Base-by-base conservation (phyloP, 345 rosid species). In the Citrus mangshanensis region DNA sequence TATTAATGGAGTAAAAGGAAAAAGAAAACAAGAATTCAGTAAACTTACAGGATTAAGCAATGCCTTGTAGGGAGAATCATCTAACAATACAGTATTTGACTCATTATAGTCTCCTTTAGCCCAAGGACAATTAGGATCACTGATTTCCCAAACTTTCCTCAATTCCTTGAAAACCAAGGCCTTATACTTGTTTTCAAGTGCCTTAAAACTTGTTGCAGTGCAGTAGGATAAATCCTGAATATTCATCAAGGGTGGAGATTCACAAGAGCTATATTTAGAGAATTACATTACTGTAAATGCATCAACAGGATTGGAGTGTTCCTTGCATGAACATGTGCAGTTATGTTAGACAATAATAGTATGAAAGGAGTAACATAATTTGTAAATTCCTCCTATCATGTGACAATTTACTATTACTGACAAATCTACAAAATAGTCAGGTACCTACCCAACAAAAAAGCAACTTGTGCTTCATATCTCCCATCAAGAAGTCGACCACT, bases 41-140 rank as follows among this genome's bases (percentile, higher is more conserved):
- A 14, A 82, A 86, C 96, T 89, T 85, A 93, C 98, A 9, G 98
- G 98, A 82, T 96, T 96, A 81, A 94, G 95, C 90, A 96, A 87
- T 13, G 97, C 92, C 81, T 96, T 96, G 84, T 96, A 89, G 24
- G 98, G 99, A 82, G 97, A 92, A 84, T 96, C 99, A 62, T 94
- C 98, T 40, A 94, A 70, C 83, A 94, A 79, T 80, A 96, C 75
- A 0, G 99, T 96, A 79, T 96, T 94, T 34, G 97, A 87, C 82
- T 92, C 90, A 68, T 91, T 82, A 70, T 87, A 94, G 76, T 81
- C 73, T 79, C 92, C 93, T 78, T 35, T 87, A 80, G 86, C 83
- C 96, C 95, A 92, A 7, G 92, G 92, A 81, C 92, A 89, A 56
- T 78, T 78, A 68, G 91, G 84, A 51, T 89, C 96, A 30, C 77